Evolutionary conservation across 371 early-diverging fungal species (phyloP), one percentile per base, ranked within the genome.

Genomic region (Mucor piriformis): DNA sequence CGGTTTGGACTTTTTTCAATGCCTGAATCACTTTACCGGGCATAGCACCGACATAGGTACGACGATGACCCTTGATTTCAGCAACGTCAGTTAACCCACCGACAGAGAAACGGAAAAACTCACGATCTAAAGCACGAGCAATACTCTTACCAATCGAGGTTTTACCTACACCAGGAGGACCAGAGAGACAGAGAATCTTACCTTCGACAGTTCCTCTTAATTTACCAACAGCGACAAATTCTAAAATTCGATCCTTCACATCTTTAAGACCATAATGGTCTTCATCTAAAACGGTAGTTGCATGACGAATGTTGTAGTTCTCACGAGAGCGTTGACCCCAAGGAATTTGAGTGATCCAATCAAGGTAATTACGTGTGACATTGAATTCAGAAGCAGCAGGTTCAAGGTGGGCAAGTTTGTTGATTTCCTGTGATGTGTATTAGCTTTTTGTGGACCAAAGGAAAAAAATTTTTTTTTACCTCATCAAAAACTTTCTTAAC

Each of bases 1-100:
- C 96, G 0, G 96, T 95, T 68, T 97, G 94, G 6, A 96, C 96
- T 63, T 95, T 95, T 73, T 97, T 97, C 46, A 98, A 75, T 1
- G 99, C 98, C 74, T 97, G 98, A 34, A 98, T 89, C 4, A 97
- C 94, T 73, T 97, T 97, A 40, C 99, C 99, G n/a, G 99, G 99
- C 99, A 98, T 97, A 6, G 98, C 97, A 50, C 99, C 99, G 16
- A 98, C 97, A 70, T 98, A 98, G 3, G 99, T 98, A 53, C 99
- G 83, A 27, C 99, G 88, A 76, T 97, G 99, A 11, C 98, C 99
- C 83, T 98, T 97, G 74, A 98, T 95, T 69, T 98, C 99, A 24
- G 97, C 96, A 10, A 97, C 98, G 67, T 98, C 99, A 0, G 92
- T 91, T 65, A 98, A 71, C 6, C 99, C 99, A 52, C 99, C 99